Percentiles rank a stretch among this genome's conserved stretches.
Evolutionary conservation across 768 basidiomycete genomes (phyloP).

Genomic region (Agaricus subrufescens): DNA sequence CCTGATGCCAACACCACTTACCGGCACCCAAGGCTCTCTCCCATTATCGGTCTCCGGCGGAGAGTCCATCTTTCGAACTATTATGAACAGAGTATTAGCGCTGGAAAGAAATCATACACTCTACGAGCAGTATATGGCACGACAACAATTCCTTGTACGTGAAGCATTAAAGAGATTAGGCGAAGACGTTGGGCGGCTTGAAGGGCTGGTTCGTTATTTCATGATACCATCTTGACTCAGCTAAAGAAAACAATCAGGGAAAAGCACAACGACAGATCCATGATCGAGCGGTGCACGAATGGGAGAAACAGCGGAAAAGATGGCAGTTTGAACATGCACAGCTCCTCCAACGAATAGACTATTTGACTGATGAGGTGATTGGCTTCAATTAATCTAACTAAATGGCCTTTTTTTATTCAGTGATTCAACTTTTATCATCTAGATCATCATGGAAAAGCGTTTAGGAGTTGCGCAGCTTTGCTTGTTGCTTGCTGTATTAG

Average conservation of each 20-base stretch:
- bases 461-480: conserved; percentile 86
- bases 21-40: conserved; percentile 6
- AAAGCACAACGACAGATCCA: conserved; percentile 65
- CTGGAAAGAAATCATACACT: conserved; percentile 88
- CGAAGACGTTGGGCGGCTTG: conserved; percentile 74
- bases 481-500: conserved; percentile 74
- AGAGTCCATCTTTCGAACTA: conserved; percentile 94
- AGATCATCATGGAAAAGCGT: conserved; percentile 87
- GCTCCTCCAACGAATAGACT: conserved; percentile 64
- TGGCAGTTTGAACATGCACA: conserved; percentile 70
- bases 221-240: neutral
- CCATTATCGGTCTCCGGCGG: conserved; percentile 36
- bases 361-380: conserved; percentile 75
- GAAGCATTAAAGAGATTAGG: conserved; percentile 70
- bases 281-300: conserved; percentile 58
- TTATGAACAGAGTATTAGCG: conserved; percentile 86
- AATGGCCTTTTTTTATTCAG: neutral
- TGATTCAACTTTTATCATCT: neutral
- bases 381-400: neutral
- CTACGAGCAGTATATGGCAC: conserved; percentile 81
- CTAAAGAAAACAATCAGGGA: conserved; percentile 34
- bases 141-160: conserved; percentile 74
- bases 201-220: conserved; percentile 56
- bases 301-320: conserved; percentile 61
- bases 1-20: conserved; percentile 10